Evolutionary conservation across 495 filamentous ascomycete genomes (phyloP).

Genomic region (Trichocladium antarcticum): DNA sequence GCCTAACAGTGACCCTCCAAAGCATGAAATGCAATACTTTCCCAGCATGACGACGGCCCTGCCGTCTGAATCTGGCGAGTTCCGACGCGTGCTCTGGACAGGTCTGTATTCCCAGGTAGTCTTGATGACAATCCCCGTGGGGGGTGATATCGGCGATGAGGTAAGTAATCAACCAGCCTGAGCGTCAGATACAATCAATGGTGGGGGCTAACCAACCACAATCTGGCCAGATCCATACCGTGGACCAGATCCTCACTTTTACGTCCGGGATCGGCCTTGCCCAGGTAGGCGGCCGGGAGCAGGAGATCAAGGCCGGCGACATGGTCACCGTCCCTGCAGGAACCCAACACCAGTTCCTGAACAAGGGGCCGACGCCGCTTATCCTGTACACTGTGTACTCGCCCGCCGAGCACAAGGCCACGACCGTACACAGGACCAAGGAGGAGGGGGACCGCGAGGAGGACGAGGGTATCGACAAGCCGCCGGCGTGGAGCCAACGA

Average conservation of each 20-base stretch:
- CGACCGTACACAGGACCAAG: slow-evolving; percentile 50
- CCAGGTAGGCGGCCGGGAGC: slow-evolving; percentile 48
- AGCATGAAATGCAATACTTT: slow-evolving; percentile 49
- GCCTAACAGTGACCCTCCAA: slow-evolving; percentile 32
- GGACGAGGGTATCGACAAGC: slow-evolving; percentile 49
- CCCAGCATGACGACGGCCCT: slow-evolving; percentile 42
- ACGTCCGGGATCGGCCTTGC: slow-evolving; percentile 47
- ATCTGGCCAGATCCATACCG: slow-evolving; percentile 38
- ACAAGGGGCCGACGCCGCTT: slow-evolving; percentile 41
- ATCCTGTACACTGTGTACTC: slow-evolving; percentile 53
- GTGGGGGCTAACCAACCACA: not conserved
- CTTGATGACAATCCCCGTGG: slow-evolving; percentile 52
- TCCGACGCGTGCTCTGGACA: slow-evolving; percentile 51
- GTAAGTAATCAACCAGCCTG: slow-evolving; percentile 20
- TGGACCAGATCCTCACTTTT: slow-evolving; percentile 55
- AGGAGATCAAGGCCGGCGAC: slow-evolving; percentile 47
- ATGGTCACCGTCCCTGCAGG: slow-evolving; percentile 54
- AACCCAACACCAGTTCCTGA: slow-evolving; percentile 58
- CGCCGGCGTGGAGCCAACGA: slow-evolving; percentile 46
- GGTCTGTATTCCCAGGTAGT: slow-evolving; percentile 52
- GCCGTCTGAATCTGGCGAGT: slow-evolving; percentile 42
- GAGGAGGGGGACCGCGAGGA: slow-evolving; percentile 51
- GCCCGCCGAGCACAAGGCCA: slow-evolving; percentile 47
- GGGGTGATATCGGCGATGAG: slow-evolving; percentile 56
- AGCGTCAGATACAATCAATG: not conserved